Conservation (phyloP, 495 filamentous ascomycete species). For the Trichoderma asperelloides region DNA sequence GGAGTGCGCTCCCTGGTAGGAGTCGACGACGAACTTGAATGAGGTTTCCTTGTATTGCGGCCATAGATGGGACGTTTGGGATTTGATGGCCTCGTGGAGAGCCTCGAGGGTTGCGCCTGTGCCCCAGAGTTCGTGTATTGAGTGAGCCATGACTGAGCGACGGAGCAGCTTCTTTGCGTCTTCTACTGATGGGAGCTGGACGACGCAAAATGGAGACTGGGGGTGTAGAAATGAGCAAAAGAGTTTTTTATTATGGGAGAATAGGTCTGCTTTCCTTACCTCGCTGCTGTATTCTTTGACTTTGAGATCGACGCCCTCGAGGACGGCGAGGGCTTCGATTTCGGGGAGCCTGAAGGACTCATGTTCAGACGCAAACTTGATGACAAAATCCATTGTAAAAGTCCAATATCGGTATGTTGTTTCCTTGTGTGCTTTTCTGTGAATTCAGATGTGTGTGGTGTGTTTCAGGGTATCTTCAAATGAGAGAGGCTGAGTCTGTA, state of each 20-base stretch:
- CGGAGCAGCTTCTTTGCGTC: conserved; percentile 57
- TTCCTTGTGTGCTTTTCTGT: background rate
- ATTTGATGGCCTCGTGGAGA: conserved; percentile 56
- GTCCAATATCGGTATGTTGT: background rate
- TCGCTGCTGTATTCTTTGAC: conserved; percentile 61
- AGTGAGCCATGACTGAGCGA: conserved; percentile 71
- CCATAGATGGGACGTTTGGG: conserved; percentile 56
- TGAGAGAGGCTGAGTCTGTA: background rate
- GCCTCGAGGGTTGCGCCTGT: conserved; percentile 54
- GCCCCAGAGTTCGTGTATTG: conserved; percentile 86
- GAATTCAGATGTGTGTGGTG: background rate
- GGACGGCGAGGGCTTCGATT: conserved; percentile 67
- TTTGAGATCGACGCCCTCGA: conserved; percentile 59
- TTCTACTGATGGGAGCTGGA: conserved; percentile 55
- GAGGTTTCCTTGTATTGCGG: conserved; percentile 45
- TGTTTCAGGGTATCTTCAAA: background rate
- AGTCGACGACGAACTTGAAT: conserved; percentile 78
- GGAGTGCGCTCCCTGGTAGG: conserved; percentile 60
- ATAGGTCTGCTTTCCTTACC: conserved; percentile 38
- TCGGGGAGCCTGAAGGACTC: conserved; percentile 85
- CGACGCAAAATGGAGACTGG: conserved; percentile 81
- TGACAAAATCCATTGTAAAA: conserved; percentile 62
- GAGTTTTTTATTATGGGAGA: background rate
- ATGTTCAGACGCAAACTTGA: conserved; percentile 83
- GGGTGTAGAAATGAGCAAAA: background rate